Conservation (phyloP, 2,329 filamentous ascomycete genomes). For the Taxawa tesnikishii region DNA sequence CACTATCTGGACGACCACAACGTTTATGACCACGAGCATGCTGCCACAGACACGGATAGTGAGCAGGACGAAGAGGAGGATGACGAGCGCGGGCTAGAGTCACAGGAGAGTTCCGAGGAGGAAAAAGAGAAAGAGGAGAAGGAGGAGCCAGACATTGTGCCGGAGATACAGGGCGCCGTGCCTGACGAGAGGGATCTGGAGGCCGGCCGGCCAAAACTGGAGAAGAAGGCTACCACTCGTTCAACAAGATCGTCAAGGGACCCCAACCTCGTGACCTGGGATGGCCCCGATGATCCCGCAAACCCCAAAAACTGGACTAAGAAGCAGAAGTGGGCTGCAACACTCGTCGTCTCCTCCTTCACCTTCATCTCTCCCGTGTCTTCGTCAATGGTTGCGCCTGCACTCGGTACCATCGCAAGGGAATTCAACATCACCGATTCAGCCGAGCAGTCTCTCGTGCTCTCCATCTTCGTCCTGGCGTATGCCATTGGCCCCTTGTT, state of each 20-base stretch:
- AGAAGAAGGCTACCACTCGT: conserved; percentile 11
- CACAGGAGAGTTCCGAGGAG: conserved; percentile 2
- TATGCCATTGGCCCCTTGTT: conserved; percentile 24
- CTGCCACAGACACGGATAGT: conserved; percentile 2
- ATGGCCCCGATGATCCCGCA: conserved; percentile 29
- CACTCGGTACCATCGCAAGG: conserved; percentile 14
- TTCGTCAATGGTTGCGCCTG: conserved; percentile 26
- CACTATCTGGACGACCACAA: conserved; percentile 22
- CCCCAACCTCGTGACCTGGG: conserved; percentile 30
- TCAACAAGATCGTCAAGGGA: conserved; percentile 15
- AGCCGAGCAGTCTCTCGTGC: conserved; percentile 15
- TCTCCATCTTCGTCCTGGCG: conserved; percentile 25
- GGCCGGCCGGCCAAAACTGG: conserved; percentile 6
- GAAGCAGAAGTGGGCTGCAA: conserved; percentile 31
- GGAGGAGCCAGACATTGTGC: conserved; percentile 5
- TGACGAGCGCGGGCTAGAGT: neutral
- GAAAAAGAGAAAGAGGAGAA: conserved; percentile 8
- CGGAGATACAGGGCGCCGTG: neutral
- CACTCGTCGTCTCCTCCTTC: conserved; percentile 28
- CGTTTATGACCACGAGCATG: conserved; percentile 12
- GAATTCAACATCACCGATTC: conserved; percentile 16
- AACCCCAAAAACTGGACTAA: conserved; percentile 36
- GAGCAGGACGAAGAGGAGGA: conserved; percentile 8
- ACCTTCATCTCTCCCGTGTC: conserved; percentile 27
- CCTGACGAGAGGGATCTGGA: conserved; percentile 5